Base-by-base conservation (phyloP, 2,329 filamentous ascomycete species). In the Lachnellula suecica region DNA sequence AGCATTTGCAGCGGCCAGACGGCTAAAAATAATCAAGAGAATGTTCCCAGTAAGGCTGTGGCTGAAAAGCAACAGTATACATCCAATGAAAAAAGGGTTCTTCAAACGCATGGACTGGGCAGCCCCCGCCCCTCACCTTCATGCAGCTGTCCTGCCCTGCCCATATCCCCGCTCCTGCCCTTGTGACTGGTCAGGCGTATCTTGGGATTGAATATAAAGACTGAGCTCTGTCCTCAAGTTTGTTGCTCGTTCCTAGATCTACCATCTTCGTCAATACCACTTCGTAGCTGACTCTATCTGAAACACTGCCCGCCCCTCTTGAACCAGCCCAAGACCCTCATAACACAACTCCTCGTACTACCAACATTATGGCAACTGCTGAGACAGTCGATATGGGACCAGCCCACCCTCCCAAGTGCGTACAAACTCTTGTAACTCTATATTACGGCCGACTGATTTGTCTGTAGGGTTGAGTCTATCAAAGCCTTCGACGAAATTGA, bases 361-460 rank as follows among this genome's bases (percentile, higher is more conserved):
- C 46, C 35, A 47, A 42, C 44, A 55, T 43, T 46, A 67, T 67
- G 63, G 64, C 63, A n/a, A 66, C 63, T 17, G 63, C 72, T 44
- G 77, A 81, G n/a, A 83, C 79, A 8, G 76, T 78, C 45, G 67
- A 79, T 20, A 68, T 82, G 34, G 73, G 76, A 6, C 51, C 51
- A 19, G 35, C 54, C 15, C 64, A 66, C 46, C 65, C 71, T 29
- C 64, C 73, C 42, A 79, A 82, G 55, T 64, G 68, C 38, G 75
- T 76, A 24, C 13, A 6, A 19, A 10, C 11, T 24, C 15, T 2
- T 34, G 20, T 13, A 34, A 17, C 25, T 19, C 24, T 11, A 3
- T 19, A 8, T 10, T 23, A 24, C 7, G 19, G 5, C 27, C 11
- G 15, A 25, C 19, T 44, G 38, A 46, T 47, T 22, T 27, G n/a